Evolutionary conservation across 2,329 filamentous ascomycete species (phyloP), one percentile per base, ranked within the genome.

Genomic region (Beauveria brongniartii): DNA sequence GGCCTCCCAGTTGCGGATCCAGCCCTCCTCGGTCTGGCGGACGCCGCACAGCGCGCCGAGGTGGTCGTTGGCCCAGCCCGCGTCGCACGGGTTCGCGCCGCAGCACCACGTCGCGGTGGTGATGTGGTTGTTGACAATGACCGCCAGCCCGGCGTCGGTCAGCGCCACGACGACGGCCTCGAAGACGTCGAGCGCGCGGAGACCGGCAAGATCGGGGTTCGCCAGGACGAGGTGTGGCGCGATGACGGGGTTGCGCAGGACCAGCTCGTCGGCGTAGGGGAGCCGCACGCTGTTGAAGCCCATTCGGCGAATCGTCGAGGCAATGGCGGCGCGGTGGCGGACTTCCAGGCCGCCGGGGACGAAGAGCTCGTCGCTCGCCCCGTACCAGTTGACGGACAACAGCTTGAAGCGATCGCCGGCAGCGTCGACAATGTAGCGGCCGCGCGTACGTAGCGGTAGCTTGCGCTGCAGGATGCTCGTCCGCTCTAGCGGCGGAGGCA

Each of bases 271-370:
- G 20, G 84, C 80, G 72, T 89, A 89, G 2, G 86, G 86, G 52
- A 89, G 72, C 2, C 86, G 79, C 52, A 89, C 86, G 68, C 85
- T 87, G 74, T 89, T 89, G 78, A 89, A 89, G 16, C 86, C 86
- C 60, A 89, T 74, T 10, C 70, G 69, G 58, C 80, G 79, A 69
- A 89, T 87, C 18, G 81, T 82, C 63, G 73, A 68, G 4, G 85
- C 84, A 64, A 89, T 88, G 22, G 78, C 76, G 61, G 75, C 75
- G 43, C 86, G 83, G 71, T 89, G 84, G 67, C 80, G 79, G 24
- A 85, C 73, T 64, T 89, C 84, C 44, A 89, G 76, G 0, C 86
- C 86, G 41, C 84, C 83, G 0, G 83, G 79, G 12, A 89, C 79
- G 66, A 86, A 88, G 59, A 83, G 76, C 73, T 87, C 81, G 67